A percentile compares a stretch with the other conserved stretches of the same genome.
phyloP scores from a whole-genome alignment of 129 eudicot genomes.

The Centrapalus pauciflorus region DNA sequence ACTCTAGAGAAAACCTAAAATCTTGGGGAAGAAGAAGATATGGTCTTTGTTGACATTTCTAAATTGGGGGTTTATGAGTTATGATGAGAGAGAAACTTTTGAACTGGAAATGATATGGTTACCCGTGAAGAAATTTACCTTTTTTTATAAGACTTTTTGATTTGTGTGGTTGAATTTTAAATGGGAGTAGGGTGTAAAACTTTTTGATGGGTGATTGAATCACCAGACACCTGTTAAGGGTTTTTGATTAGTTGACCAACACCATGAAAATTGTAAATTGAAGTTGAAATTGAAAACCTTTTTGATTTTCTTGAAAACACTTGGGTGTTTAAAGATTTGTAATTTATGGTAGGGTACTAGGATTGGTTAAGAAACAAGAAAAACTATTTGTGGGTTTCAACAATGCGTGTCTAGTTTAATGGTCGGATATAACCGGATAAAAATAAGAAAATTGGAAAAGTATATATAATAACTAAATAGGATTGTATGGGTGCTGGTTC shows the following conservation, averaged over 20 bases:
- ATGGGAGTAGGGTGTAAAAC: constrained; percentile 3
- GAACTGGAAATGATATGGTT: constrained; percentile 36
- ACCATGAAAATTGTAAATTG: no score
- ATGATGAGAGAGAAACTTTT: constrained; percentile 37
- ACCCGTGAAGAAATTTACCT: constrained; percentile 47
- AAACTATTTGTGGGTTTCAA: no score
- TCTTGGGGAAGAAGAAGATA: constrained; percentile 16
- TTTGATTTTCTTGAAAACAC: no score
- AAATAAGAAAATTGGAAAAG: no score
- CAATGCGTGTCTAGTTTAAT: no score
- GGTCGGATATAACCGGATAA: no score
- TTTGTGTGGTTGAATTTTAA: constrained; percentile 7
- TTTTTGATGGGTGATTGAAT: neutral
- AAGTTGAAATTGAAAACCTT: no score
- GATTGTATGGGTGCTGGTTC: no score
- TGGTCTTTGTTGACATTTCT: constrained; percentile 12
- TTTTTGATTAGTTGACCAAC: neutral
- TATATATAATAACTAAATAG: no score
- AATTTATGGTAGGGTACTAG: no score
- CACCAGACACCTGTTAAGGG: constrained; percentile 14
- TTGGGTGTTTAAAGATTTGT: no score
- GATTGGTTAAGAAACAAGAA: no score
- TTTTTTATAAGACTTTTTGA: neutral
- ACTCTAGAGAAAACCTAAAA: constrained; percentile 11
- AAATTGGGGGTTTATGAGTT: neutral